These are phyloP conservation scores for Friedmanniomyces simplex DNA, from an alignment of 495 filamentous ascomycete species.

Conservation along the genomic window DNA sequence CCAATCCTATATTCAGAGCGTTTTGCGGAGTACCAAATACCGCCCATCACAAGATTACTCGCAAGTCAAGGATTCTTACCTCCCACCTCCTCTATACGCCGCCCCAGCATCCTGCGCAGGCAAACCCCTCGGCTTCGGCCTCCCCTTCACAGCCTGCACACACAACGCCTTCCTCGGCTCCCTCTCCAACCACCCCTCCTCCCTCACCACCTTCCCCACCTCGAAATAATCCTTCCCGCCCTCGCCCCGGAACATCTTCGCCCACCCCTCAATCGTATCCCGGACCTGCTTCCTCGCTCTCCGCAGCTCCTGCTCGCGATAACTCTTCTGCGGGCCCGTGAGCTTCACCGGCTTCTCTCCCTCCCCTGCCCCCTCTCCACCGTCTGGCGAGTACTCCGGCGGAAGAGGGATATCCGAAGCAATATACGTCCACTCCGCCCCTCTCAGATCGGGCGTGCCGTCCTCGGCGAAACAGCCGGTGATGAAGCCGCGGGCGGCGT, in stretches of 20 bases:
- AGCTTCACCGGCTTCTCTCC: constrained; percentile 29
- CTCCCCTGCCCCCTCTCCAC: not conserved
- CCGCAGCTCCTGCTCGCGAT: constrained; percentile 38
- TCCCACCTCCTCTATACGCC: constrained; percentile 1
- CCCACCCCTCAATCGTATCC: constrained; percentile 55
- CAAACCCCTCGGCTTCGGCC: constrained; percentile 24
- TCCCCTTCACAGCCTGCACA: constrained; percentile 29
- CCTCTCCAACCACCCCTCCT: constrained; percentile 30
- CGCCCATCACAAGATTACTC: too few relatives aligned
- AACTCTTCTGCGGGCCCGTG: constrained; percentile 40
- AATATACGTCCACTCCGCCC: constrained; percentile 82
- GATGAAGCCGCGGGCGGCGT: constrained; percentile 86
- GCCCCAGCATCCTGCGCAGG: constrained; percentile 10
- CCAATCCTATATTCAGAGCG: too few relatives aligned
- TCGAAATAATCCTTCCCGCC: constrained; percentile 33
- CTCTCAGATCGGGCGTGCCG: constrained; percentile 67
- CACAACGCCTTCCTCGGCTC: constrained; percentile 29
- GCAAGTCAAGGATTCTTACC: too few relatives aligned
- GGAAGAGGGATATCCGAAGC: not conserved
- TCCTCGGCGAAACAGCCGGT: constrained; percentile 92
- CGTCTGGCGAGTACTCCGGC: constrained; percentile 43
- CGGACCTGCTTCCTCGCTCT: constrained; percentile 44
- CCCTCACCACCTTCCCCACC: constrained; percentile 30
- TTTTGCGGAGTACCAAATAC: too few relatives aligned
- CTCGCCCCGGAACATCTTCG: constrained; percentile 59